These are phyloP conservation scores for Xylariaceae sp. DNA, from an alignment of 2,329 filamentous ascomycete species.

Conservation along the genomic window DNA sequence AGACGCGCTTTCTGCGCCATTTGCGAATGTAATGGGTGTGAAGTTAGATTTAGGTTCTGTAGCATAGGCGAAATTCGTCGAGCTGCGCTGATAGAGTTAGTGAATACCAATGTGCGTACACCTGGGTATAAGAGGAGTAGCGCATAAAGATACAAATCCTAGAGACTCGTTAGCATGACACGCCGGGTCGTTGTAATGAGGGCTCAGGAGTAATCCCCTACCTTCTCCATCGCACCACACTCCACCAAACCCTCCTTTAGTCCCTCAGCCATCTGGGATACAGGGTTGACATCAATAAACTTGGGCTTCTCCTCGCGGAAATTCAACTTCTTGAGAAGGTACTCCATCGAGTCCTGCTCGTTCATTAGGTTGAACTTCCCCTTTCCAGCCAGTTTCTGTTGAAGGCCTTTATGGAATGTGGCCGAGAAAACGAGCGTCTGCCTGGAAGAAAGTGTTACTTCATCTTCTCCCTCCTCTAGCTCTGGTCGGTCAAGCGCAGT, in stretches of 20 bases:
- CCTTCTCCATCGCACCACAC: slow-evolving; percentile 90
- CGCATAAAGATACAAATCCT: slow-evolving; percentile 90
- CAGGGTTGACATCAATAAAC: slow-evolving; percentile 87
- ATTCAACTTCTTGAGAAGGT: slow-evolving; percentile 81
- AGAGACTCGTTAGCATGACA: slow-evolving; percentile 5
- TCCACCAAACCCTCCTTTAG: slow-evolving; percentile 88
- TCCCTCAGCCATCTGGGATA: slow-evolving; percentile 79
- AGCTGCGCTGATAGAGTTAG: slow-evolving; percentile 91
- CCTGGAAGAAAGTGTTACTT: slow-evolving; percentile 45
- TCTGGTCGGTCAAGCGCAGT: slow-evolving; percentile 69
- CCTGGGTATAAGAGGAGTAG: slow-evolving; percentile 77
- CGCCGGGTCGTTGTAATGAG: background rate
- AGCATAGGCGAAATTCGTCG: slow-evolving; percentile 80
- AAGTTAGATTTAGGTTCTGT: slow-evolving; percentile 72
- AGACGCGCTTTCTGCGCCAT: slow-evolving; percentile 95
- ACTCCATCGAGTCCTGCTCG: slow-evolving; percentile 82
- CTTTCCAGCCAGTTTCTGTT: slow-evolving; percentile 84
- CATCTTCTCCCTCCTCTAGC: slow-evolving; percentile 44
- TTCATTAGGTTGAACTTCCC: slow-evolving; percentile 61
- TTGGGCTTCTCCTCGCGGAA: slow-evolving; percentile 80
- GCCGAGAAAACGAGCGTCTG: slow-evolving; percentile 97
- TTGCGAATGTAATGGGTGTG: slow-evolving; percentile 77
- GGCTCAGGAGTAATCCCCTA: slow-evolving; percentile 32
- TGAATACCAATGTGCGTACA: slow-evolving; percentile 81
- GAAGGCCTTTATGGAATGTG: slow-evolving; percentile 85